These are phyloP conservation scores for Starmerella tilneyi DNA, from an alignment of 805 yeast species.

Conservation along the genomic window DNA sequence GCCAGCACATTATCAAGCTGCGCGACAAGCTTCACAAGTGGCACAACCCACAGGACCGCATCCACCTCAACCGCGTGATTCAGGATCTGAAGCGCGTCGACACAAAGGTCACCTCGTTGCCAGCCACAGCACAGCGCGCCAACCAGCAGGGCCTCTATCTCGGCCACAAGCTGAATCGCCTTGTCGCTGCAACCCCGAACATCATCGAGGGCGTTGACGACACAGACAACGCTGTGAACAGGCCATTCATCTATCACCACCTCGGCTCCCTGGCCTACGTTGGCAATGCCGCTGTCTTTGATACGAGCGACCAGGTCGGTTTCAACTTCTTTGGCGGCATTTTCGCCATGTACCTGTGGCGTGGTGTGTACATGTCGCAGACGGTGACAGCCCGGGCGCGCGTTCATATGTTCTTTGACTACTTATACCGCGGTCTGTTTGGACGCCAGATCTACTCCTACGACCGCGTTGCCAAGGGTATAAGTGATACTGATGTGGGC, in stretches of 20 bases:
- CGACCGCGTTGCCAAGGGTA: slow-evolving; percentile 23
- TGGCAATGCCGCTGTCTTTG: slow-evolving; percentile 63
- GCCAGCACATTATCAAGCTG: slow-evolving; percentile 21
- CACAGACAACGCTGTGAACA: slow-evolving; percentile 45
- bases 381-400: slow-evolving; percentile 56
- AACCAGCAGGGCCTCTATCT: slow-evolving; percentile 59
- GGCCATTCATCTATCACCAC: slow-evolving; percentile 54
- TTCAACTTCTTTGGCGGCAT: slow-evolving; percentile 55
- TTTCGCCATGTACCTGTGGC: slow-evolving; percentile 63
- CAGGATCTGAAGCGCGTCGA: slow-evolving; percentile 46
- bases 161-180: slow-evolving; percentile 47
- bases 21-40: slow-evolving; percentile 22
- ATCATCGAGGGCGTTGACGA: slow-evolving; percentile 36
- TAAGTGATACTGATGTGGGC: not conserved
- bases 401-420: slow-evolving; percentile 53
- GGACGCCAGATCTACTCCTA: slow-evolving; percentile 31
- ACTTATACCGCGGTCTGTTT: slow-evolving; percentile 46
- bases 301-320: slow-evolving; percentile 39
- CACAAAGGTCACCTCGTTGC: slow-evolving; percentile 53
- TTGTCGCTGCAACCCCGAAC: slow-evolving; percentile 32
- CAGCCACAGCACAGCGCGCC: slow-evolving; percentile 69
- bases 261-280: slow-evolving; percentile 59
- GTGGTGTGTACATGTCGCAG: slow-evolving; percentile 60
- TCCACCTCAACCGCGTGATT: slow-evolving; percentile 44
- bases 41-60: slow-evolving; percentile 21